Percentiles rank a stretch among this genome's conserved stretches.
Evolutionary conservation across 495 filamentous ascomycete species (phyloP).

Genomic region (Hyaloscypha variabilis): DNA sequence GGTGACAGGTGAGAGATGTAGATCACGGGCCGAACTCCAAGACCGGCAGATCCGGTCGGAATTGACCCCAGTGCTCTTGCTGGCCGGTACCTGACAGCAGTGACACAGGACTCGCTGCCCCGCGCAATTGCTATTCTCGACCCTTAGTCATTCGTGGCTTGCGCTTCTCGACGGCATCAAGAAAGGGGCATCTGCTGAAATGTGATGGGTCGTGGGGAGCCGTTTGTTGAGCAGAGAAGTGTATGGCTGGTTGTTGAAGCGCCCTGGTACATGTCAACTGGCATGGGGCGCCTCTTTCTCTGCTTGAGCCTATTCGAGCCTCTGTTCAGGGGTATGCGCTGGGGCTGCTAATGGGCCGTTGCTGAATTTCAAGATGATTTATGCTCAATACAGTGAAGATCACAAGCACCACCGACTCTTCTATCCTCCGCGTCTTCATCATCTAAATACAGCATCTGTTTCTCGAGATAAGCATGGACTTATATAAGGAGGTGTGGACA

Average conservation of each 20-base stretch:
- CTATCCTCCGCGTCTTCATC: not conserved
- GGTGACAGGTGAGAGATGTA: not conserved
- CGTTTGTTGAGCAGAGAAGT: not conserved
- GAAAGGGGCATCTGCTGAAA: not conserved
- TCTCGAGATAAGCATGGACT: not conserved
- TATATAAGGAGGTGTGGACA: not conserved
- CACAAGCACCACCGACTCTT: not conserved
- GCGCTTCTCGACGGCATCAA: not conserved
- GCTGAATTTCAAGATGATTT: slow-evolving; percentile 18
- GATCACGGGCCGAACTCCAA: not conserved
- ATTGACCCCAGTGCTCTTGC: not conserved
- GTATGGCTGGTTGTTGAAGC: not conserved
- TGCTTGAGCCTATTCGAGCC: not conserved
- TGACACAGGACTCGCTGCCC: not conserved
- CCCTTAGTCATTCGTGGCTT: not conserved
- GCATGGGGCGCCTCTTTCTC: not conserved
- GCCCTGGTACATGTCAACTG: not conserved
- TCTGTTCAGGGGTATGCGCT: not conserved
- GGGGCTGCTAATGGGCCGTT: slow-evolving; percentile 17
- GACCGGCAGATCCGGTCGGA: not conserved
- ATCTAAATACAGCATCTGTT: not conserved
- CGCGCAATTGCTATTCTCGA: not conserved
- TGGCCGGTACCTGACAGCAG: not conserved
- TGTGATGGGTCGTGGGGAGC: not conserved
- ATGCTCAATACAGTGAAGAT: slow-evolving; percentile 10